Base-by-base conservation (phyloP, 176 grass and related monocot genomes). In the Zoysia pacifica region DNA sequence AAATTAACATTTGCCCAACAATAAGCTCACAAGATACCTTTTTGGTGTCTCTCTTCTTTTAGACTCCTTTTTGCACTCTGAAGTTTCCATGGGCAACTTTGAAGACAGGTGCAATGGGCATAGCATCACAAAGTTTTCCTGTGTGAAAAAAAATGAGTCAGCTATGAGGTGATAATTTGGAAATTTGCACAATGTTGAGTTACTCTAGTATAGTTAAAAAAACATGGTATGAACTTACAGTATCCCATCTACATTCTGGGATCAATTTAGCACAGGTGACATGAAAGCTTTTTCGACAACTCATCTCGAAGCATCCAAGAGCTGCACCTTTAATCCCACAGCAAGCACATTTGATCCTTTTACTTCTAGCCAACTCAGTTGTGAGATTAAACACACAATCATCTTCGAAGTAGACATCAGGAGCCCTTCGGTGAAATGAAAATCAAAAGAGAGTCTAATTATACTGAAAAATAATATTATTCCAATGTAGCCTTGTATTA, bases 51-150 rank as follows among this genome's bases (percentile, higher is more conserved):
- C 6, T 48, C 41, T 94, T 62, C 72, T 91, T 67, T 69, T 75
- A 44, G 37, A 65, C 88, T 91, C 82, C 73, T 90, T 91, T 90
- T 79, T 80, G 47, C 19, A 54, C 62, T 83, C 42, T 59, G 69
- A 74, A 54, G 14, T 77, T 82, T 97, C 94, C 38, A 47, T 73
- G 12, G 89, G 91, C 62, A 97, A 81, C 77, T 85, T 92, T 36
- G 80, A 87, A 61, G 82, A 87, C 19, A 9, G 62, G 82, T 97
- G 94, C 16, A 94, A 82, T 73, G 91, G 91, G 74, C 94, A 97
- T 19, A 97, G 66, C 94, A 97, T 92, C 73, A 97, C 91, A 92
- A 97, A 97, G 50, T 97, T 97, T 83, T 94, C 87, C 94, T 97
- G 83, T 12, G 58, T 87, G 13, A 36, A 39, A 73, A 66, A 71